phyloP scores from a whole-genome alignment of 2,329 filamentous ascomycete genomes.

The Tolypocladium ovalisporum region DNA sequence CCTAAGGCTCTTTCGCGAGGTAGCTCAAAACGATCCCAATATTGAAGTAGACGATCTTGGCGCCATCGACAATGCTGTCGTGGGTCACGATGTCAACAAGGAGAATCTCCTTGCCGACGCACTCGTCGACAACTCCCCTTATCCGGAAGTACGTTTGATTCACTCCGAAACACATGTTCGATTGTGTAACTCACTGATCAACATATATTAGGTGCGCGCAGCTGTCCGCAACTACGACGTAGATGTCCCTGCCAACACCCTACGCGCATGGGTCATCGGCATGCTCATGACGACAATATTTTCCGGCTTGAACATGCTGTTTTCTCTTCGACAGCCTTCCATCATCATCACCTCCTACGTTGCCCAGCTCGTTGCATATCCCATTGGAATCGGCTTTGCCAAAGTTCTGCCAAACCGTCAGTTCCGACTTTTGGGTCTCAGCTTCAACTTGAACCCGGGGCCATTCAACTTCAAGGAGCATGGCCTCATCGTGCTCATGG shows the following conservation, averaged over 20 bases:
- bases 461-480: slow-evolving; percentile 44
- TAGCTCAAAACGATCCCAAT: neutral
- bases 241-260: slow-evolving; percentile 19
- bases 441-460: slow-evolving; percentile 35
- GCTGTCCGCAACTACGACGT: slow-evolving; percentile 31
- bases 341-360: slow-evolving; percentile 27
- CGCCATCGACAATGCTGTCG: neutral
- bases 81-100: neutral
- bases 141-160: neutral
- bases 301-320: slow-evolving; percentile 28
- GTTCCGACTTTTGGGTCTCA: slow-evolving; percentile 28
- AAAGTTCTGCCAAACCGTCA: slow-evolving; percentile 27
- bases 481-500: slow-evolving; percentile 41
- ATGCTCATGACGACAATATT: slow-evolving; percentile 33
- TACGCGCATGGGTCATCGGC: slow-evolving; percentile 33
- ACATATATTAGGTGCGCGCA: slow-evolving; percentile 8
- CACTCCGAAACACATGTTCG: neutral
- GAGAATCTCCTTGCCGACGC: neutral
- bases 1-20: neutral
- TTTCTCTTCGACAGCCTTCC: slow-evolving; percentile 25
- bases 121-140: neutral
- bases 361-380: slow-evolving; percentile 29
- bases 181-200: neutral
- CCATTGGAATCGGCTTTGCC: slow-evolving; percentile 32
- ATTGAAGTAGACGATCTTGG: neutral